Percentiles rank a stretch among this genome's conserved stretches.
These are phyloP conservation scores for Podaxis sp. DNA, from an alignment of 768 basidiomycete species.

Conservation along the genomic window DNA sequence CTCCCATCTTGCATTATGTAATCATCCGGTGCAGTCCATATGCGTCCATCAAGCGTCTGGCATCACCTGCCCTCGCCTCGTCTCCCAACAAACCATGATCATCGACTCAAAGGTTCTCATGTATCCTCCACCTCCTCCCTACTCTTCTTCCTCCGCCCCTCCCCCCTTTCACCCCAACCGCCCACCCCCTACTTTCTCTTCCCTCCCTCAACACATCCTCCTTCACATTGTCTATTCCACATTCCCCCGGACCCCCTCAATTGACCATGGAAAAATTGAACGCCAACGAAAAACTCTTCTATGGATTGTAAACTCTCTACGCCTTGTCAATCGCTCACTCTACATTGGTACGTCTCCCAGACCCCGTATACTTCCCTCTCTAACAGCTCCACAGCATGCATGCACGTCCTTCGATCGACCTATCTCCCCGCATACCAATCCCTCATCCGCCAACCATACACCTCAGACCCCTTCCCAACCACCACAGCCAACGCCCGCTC, in stretches of 20 bases:
- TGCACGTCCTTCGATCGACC: conserved; percentile 77
- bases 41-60: background rate
- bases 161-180: conserved; percentile 22
- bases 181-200: conserved; percentile 16
- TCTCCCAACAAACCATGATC: conserved; percentile 30
- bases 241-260: conserved; percentile 46
- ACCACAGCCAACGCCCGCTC: conserved; percentile 21
- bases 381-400: conserved; percentile 42
- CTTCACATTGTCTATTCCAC: conserved; percentile 67
- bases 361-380: background rate
- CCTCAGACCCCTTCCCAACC: conserved; percentile 76
- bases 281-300: conserved; percentile 66
- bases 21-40: background rate
- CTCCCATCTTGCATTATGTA: background rate
- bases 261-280: conserved; percentile 44
- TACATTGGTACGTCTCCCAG: conserved; percentile 55
- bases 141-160: conserved; percentile 9
- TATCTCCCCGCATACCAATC: conserved; percentile 67
- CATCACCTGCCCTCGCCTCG: background rate
- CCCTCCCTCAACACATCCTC: conserved; percentile 61
- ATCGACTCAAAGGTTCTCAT: conserved; percentile 36
- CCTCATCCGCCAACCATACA: conserved; percentile 66
- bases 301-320: conserved; percentile 64
- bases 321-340: conserved; percentile 64
- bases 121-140: conserved; percentile 31